Percentiles rank a stretch among this genome's conserved stretches.
phyloP scores from a whole-genome alignment of 2,329 filamentous ascomycete species.

The Ophiostoma perfectum region DNA sequence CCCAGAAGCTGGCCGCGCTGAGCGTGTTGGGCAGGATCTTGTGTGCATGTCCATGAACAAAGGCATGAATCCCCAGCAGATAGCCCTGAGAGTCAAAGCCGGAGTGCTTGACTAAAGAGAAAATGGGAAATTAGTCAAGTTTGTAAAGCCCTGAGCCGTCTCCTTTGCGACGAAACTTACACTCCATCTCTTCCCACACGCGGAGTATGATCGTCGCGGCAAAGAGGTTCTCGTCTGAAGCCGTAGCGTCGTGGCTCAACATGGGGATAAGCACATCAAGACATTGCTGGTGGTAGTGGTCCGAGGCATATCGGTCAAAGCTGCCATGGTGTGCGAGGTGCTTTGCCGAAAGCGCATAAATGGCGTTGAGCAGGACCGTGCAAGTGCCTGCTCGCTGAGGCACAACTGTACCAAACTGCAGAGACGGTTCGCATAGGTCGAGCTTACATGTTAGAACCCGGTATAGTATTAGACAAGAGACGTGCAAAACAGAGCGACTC shows the following conservation, averaged over 20 bases:
- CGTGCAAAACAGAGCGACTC: constrained; percentile 17
- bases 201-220: constrained; percentile 53
- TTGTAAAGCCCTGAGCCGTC: neutral
- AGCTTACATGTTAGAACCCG: constrained; percentile 31
- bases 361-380: constrained; percentile 51
- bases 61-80: constrained; percentile 43
- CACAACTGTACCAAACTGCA: constrained; percentile 50
- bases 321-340: constrained; percentile 47
- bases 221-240: constrained; percentile 47
- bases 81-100: constrained; percentile 45
- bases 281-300: constrained; percentile 50
- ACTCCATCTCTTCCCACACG: constrained; percentile 51
- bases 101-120: constrained; percentile 36
- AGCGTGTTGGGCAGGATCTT: constrained; percentile 40
- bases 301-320: constrained; percentile 46
- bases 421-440: constrained; percentile 38
- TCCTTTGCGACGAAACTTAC: constrained; percentile 12
- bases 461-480: neutral
- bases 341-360: constrained; percentile 51
- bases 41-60: constrained; percentile 40
- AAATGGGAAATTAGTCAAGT: neutral
- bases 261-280: constrained; percentile 45
- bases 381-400: constrained; percentile 48
- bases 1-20: constrained; percentile 52
- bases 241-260: constrained; percentile 38